Base-by-base conservation (phyloP, 371 early-diverging fungal species). In the Dichotomocladium elegans region DNA sequence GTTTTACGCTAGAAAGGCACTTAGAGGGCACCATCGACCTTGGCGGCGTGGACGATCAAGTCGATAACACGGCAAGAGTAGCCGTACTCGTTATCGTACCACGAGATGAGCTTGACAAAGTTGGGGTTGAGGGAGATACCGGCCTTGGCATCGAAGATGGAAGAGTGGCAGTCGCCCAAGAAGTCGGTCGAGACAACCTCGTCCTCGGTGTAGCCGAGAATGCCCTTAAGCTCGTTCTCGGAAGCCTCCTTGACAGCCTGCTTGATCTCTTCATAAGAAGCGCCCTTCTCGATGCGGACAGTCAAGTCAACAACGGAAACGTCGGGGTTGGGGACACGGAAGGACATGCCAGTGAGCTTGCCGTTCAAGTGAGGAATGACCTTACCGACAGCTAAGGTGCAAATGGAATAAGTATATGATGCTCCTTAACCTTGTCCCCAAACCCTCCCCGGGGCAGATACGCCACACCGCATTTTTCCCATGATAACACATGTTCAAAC, bases 221-320 rank as follows among this genome's bases (percentile, higher is more conserved):
- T 89, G 57, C 96, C 96, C 84, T 94, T 95, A 70, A 96, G 72
- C 35, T 77, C 74, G 45, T 76, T 69, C 63, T 91, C 85, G 56
- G 92, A 80, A 47, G 93, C 88, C 72, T 80, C 72, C 88, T 92
- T 91, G 77, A 95, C 68, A 61, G 79, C 89, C 4, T 67, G 74
- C 74, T 92, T 92, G 79, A 97, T 94, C 64, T 93, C 82, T 27
- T 90, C 91, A 74, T 95, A 95, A 61, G 87, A 77, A 58, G 98
- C 92, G 52, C 83, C 80, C 84, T 93, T 95, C 60, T 84, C 78
- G 57, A 96, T 80, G 64, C 92, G 90, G 62, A 90, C 92, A 35
- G 98, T 97, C 65, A 99, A 78, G 79, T 99, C 99, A 53, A 99
- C 99, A 41, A 99, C 95, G 51, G 99, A 98, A 49, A 98, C 99